A percentile compares a stretch with the other conserved stretches of the same genome.
Conservation (phyloP, 148 eudicot genomes). For the Silene uniflora region DNA sequence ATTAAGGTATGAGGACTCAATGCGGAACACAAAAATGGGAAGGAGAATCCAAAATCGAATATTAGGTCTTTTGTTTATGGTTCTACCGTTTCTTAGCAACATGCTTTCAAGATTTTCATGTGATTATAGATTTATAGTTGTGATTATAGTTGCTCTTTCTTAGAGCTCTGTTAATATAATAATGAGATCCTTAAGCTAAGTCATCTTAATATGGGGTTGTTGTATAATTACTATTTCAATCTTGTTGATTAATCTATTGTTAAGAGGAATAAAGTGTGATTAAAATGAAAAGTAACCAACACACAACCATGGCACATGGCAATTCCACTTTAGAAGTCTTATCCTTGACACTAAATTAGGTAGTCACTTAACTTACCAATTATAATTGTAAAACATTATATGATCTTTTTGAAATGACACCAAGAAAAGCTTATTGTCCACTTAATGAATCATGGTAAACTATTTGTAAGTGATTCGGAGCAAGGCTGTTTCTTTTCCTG, state of each 20-base stretch:
- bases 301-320: slow-evolving; percentile 29
- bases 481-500: no score
- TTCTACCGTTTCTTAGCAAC: no score
- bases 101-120: no score
- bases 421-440: slow-evolving; percentile 21
- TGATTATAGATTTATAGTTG: no score
- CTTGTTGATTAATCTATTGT: slow-evolving; percentile 13
- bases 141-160: no score
- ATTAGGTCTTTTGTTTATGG: no score
- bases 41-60: no score
- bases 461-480: no score
- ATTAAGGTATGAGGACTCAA: no score
- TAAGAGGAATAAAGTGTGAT: slow-evolving; percentile 1
- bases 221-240: slow-evolving; percentile 13
- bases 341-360: slow-evolving; percentile 23
- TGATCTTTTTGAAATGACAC: slow-evolving; percentile 18
- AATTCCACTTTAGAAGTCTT: slow-evolving; percentile 17
- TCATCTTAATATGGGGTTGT: not conserved
- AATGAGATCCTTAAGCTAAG: slow-evolving; percentile 7
- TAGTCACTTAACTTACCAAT: slow-evolving; percentile 13
- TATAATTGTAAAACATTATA: not conserved
- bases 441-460: slow-evolving; percentile 17
- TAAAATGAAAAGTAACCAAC: slow-evolving; percentile 19
- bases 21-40: no score
- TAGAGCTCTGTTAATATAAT: no score